Base-by-base conservation (phyloP, 106 monocot genomes). In the Triglochin maritima region DNA sequence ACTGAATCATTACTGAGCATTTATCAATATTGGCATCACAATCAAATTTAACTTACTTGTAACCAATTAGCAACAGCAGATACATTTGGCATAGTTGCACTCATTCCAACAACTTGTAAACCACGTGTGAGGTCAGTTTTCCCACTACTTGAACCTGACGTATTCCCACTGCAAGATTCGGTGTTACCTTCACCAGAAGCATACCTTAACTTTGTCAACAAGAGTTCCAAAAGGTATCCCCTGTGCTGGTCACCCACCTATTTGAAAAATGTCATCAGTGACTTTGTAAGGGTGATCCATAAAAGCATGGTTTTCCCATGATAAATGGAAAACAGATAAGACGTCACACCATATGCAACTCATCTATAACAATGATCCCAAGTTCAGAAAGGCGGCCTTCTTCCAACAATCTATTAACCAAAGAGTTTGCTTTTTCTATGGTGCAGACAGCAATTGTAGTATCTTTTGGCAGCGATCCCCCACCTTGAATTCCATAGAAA, bases 401-500 rank as follows among this genome's bases (percentile, higher is more conserved):
- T 74, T 98, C 98, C 68, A 98, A 66, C 71, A 92, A 76, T 48
- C 81, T 81, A 72, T 98, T 98, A 53, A 92, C 67, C 73, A 98
- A 84, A 43, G 88, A 92, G 53, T 98, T 98, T 59, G 98, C 98
- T 74, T 98, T 98, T 69, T 98, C 98, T 63, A 98, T 98, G 56
- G 98, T 98, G 75, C 98, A 98, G 47, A 98, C 98, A 74, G 98
- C 98, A 46, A 98, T 88, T 69, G 98, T 82, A 57, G 98, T 92
- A 73, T 98, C 92, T 75, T 89, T 92, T 57, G 88, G 86, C 74
- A 98, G 88, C 62, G 88, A 79, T 5, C 82, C 84, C 59, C 98
- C 84, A 7, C 98, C 98, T 71, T 98, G 92, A 78, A 71, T 98
- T 46, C 98, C 98, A 74, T 88, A 98, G 69, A 84, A 92, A 68